Base-by-base conservation (phyloP, 2,329 filamentous ascomycete genomes). In the Saccharata proteae region DNA sequence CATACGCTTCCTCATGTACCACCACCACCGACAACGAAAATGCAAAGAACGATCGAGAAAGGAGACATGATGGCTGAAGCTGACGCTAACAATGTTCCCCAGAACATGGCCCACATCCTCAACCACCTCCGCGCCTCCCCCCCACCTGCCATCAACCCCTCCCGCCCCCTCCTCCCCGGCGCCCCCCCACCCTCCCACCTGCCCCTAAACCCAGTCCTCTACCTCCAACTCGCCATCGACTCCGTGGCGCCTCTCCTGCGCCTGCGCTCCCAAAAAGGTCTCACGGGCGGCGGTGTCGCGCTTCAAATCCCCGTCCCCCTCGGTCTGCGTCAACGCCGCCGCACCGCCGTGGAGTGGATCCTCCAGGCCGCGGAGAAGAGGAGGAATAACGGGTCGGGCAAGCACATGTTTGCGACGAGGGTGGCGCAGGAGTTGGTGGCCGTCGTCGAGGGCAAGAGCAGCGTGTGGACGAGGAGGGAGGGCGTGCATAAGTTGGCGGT, bases 141-240 rank as follows among this genome's bases (percentile, higher is more conserved):
- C 2, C 71, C 86, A 9, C 90, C 90, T 12, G 77, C 71, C 40
- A 65, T 80, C 50, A 82, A 77, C 54, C 73, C 81, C 14, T 61
- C 67, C 37, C 76, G 72, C 32, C 77, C 79, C 11, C 71, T 90
- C 17, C 63, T 88, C 19, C 80, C 84, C 2, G 81, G 81, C 35
- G 67, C 77, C 2, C 83, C 86, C 2, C 81, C 85, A 2, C 66
- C 81, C 15, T 64, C 70, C 4, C 77, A 88, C 45, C 77, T 98
- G 7, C 85, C 90, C 3, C 73, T 93, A 18, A 82, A 94, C 57
- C 90, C 90, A 2, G 69, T 92, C 33, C 71, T 82, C 33, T 98
- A 96, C 62, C 76, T 98, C 28, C 83, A 80, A 9, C 69, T 92
- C 18, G 85, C 86, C 18, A 77, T 98, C 47, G 90, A 98, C 65